These are phyloP conservation scores for Monascus purpureus DNA, from an alignment of 495 filamentous ascomycete genomes.

Conservation along the genomic window DNA sequence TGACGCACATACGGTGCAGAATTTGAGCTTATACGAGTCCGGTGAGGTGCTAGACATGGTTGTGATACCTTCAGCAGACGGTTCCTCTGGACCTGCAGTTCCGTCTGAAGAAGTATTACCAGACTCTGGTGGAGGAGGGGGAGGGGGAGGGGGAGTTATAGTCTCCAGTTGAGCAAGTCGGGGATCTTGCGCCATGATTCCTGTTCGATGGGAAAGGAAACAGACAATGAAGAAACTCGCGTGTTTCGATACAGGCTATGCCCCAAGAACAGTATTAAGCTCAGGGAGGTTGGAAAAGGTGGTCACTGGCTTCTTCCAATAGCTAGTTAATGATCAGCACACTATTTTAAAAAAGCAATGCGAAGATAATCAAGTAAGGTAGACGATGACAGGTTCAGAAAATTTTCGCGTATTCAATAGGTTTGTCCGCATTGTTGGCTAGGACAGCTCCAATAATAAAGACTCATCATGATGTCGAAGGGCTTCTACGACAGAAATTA, in stretches of 20 bases:
- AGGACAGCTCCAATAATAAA: slow-evolving; percentile 97
- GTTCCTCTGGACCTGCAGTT: slow-evolving; percentile 9
- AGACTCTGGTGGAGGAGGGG: slow-evolving; percentile 33
- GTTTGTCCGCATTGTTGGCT: slow-evolving; percentile 43
- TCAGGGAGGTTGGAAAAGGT: slow-evolving; percentile 27
- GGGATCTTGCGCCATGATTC: slow-evolving; percentile 42
- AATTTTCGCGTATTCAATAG: slow-evolving; percentile 33
- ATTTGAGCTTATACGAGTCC: slow-evolving; percentile 71
- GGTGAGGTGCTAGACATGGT: slow-evolving; percentile 30
- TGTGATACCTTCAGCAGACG: slow-evolving; percentile 14
- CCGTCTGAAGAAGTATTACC: slow-evolving; percentile 5
- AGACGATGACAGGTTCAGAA: slow-evolving; percentile 12
- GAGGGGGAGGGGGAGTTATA: slow-evolving; percentile 35
- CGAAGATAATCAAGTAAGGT: slow-evolving; percentile 5
- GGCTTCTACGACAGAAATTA: slow-evolving; percentile 1
- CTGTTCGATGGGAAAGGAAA: slow-evolving; percentile 2
- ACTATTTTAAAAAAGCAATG: slow-evolving; percentile 1
- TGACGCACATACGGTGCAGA: slow-evolving; percentile 97
- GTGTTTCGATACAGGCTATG: slow-evolving; percentile 3
- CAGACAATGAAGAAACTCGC: too few species aligned
- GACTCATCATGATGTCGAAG: slow-evolving; percentile 40
- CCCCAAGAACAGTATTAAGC: slow-evolving; percentile 2
- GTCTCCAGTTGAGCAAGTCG: slow-evolving; percentile 33
- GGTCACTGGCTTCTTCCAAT: slow-evolving; percentile 26
- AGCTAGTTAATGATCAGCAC: slow-evolving; percentile 17